Conservation (phyloP, 805 yeast species). For the Myxozyma mucilagina region DNA sequence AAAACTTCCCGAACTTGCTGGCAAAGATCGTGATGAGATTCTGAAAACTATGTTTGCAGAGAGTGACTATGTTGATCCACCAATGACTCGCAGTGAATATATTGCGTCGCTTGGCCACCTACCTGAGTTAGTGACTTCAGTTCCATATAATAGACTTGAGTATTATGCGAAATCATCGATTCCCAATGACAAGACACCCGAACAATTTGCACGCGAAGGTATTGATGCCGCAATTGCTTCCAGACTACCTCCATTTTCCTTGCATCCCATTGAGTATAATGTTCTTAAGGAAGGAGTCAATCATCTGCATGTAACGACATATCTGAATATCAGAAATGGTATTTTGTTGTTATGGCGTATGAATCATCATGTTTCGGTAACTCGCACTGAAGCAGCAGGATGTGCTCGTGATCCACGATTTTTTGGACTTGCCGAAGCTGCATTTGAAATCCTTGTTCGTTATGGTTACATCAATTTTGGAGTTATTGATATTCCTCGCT, state of each 20-base stretch:
- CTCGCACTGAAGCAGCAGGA: slow-evolving; percentile 47
- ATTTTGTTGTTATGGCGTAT: slow-evolving; percentile 46
- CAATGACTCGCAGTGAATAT: slow-evolving; percentile 29
- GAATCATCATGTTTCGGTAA: slow-evolving; percentile 46
- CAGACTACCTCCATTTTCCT: slow-evolving; percentile 43
- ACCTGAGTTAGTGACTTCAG: slow-evolving; percentile 31
- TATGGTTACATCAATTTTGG: slow-evolving; percentile 48
- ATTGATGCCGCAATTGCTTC: slow-evolving; percentile 45
- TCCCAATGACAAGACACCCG: slow-evolving; percentile 41
- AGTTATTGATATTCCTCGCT: slow-evolving; percentile 39
- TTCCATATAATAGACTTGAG: slow-evolving; percentile 34
- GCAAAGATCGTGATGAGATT: slow-evolving; percentile 16
- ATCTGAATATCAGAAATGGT: slow-evolving; percentile 46
- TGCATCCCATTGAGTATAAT: slow-evolving; percentile 43
- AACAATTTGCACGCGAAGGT: slow-evolving; percentile 27
- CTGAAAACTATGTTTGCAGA: slow-evolving; percentile 28
- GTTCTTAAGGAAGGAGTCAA: slow-evolving; percentile 40
- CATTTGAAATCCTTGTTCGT: slow-evolving; percentile 46
- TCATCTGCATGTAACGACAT: slow-evolving; percentile 45
- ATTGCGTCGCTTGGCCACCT: slow-evolving; percentile 26
- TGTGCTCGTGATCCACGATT: slow-evolving; percentile 44
- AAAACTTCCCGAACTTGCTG: slow-evolving; percentile 16
- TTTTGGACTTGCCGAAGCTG: slow-evolving; percentile 46
- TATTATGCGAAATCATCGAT: slow-evolving; percentile 45
- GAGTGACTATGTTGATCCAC: slow-evolving; percentile 31